Conservation (phyloP, 257 asterid species). For the Nicotiana obtusifolia region DNA sequence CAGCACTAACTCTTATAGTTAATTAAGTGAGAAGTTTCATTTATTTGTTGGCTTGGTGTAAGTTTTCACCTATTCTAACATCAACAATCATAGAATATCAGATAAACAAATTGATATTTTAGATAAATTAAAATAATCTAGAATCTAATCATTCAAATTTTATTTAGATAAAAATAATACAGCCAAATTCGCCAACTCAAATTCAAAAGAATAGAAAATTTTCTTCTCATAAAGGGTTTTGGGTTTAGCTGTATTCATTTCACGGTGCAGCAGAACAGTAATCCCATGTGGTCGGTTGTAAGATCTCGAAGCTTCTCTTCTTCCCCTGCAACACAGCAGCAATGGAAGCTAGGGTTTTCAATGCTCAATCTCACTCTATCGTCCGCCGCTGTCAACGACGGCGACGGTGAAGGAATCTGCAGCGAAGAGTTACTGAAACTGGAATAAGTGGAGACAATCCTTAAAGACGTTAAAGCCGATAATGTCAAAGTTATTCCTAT, state of each 20-base stretch:
- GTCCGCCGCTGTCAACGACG: slow-evolving; percentile 3
- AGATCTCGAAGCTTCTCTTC: slow-evolving; percentile 42
- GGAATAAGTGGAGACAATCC: slow-evolving; percentile 75
- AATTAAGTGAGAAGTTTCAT: no score
- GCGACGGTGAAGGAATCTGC: neutral
- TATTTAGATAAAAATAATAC: no score
- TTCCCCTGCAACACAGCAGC: slow-evolving; percentile 19
- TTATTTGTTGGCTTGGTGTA: no score
- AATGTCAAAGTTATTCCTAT: slow-evolving; percentile 61
- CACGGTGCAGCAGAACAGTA: slow-evolving; percentile 1
- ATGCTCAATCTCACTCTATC: slow-evolving; percentile 22
- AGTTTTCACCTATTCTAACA: no score
- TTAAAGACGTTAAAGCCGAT: slow-evolving; percentile 80
- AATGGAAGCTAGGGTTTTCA: slow-evolving; percentile 27
- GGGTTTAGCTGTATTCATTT: neutral
- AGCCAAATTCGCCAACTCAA: no score
- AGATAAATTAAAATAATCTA: no score
- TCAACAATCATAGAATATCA: no score
- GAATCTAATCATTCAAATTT: neutral
- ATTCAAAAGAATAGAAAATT: no score
- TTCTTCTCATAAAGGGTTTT: neutral
- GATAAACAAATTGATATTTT: no score
- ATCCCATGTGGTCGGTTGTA: slow-evolving; percentile 48
- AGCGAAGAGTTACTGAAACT: slow-evolving; percentile 51
- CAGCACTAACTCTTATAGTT: no score